A percentile compares a stretch with the other conserved stretches of the same genome.
Conservation (phyloP, 176 grass and related monocot genomes). For the Hordeum vulgare region DNA sequence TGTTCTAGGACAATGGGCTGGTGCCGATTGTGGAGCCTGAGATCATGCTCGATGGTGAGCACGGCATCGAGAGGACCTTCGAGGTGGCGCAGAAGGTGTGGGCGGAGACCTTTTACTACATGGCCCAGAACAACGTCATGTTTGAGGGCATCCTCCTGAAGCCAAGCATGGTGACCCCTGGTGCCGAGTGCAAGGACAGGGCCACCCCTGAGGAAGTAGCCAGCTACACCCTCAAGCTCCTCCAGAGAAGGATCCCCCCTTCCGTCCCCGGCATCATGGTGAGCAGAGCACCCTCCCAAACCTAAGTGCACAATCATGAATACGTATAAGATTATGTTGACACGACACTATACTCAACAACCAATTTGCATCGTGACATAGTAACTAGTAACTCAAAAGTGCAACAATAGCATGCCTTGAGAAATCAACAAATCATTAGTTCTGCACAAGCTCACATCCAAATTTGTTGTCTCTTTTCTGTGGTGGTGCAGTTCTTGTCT, state of each 20-base stretch:
- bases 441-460: background rate
- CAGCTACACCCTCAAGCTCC: conserved; percentile 85
- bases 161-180: conserved; percentile 98
- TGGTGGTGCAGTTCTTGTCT: conserved; percentile 73
- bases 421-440: background rate
- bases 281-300: background rate
- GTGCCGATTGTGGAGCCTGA: conserved; percentile 98
- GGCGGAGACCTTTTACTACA: conserved; percentile 81
- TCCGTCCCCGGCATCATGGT: conserved; percentile 96
- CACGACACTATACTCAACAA: background rate
- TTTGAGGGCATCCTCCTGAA: conserved; percentile 95
- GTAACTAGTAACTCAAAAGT: background rate
- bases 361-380: background rate
- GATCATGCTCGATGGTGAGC: conserved; percentile 88
- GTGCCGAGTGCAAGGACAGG: conserved; percentile 75
- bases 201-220: conserved; percentile 77
- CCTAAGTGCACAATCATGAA: background rate
- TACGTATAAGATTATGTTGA: background rate
- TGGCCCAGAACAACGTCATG: conserved; percentile 88
- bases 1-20: conserved; percentile 81
- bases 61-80: conserved; percentile 79
- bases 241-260: conserved; percentile 90
- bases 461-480: background rate
- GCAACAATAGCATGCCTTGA: background rate
- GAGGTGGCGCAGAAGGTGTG: conserved; percentile 90